Evolutionary conservation across 1,284 basidiomycete genomes (phyloP).

Genomic region (Tetrapyrgos nigripes): DNA sequence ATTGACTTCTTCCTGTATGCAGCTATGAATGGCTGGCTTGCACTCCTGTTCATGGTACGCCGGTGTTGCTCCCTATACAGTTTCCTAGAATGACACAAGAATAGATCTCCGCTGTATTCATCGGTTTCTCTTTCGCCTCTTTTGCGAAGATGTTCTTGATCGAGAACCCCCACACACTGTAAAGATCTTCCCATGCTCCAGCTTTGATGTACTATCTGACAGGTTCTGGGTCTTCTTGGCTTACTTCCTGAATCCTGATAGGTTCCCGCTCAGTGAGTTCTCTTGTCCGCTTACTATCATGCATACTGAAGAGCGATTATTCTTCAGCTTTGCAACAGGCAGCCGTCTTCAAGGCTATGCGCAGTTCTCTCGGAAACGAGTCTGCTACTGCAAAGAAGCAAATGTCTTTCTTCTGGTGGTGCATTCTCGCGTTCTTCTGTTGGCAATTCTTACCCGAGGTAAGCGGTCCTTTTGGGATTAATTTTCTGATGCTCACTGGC

Average conservation of each 20-base stretch:
- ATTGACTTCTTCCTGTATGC: neutral
- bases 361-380: conserved; percentile 11
- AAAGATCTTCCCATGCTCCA: neutral
- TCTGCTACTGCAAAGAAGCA: conserved; percentile 21
- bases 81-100: no score
- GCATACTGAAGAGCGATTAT: neutral
- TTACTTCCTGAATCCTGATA: neutral
- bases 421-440: conserved; percentile 26
- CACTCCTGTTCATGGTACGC: conserved; percentile 31
- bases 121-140: conserved; percentile 29
- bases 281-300: conserved; percentile 6
- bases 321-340: conserved; percentile 14
- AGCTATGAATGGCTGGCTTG: conserved; percentile 33
- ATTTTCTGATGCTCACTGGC: neutral
- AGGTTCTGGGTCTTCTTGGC: neutral
- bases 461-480: neutral
- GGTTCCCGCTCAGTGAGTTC: conserved; percentile 26
- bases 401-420: conserved; percentile 30
- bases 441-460: conserved; percentile 29
- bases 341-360: conserved; percentile 28
- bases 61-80: no score
- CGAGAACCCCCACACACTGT: conserved; percentile 27
- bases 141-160: conserved; percentile 27
- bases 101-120: conserved; percentile 16
- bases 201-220: neutral